Conservation (phyloP, 1,284 basidiomycete genomes). For the Hemileia vastatrix region DNA sequence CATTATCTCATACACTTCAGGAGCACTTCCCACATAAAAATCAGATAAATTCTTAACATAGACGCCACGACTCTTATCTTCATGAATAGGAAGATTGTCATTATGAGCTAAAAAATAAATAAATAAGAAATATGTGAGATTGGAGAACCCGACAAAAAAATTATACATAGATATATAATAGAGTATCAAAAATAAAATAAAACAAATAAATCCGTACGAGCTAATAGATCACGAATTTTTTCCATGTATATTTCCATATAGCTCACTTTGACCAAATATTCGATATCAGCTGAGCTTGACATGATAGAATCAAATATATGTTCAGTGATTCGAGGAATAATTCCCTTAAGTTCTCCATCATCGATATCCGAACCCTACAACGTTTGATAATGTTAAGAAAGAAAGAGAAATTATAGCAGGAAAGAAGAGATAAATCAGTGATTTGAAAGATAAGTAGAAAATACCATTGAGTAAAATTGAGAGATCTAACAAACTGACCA, state of each 20-base stretch:
- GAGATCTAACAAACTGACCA: constrained; percentile 58
- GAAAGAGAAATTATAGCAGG: not conserved
- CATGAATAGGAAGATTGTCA: constrained; percentile 96
- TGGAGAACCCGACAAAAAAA: constrained; percentile 1
- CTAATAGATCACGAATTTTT: constrained; percentile 85
- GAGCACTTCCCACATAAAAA: constrained; percentile 90
- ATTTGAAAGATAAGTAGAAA: constrained; percentile 30
- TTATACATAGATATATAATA: not conserved
- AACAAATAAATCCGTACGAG: constrained; percentile 59
- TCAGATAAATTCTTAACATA: constrained; percentile 97
- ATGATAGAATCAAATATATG: constrained; percentile 98
- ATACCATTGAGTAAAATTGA: constrained; percentile 42
- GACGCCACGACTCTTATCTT: constrained; percentile 94
- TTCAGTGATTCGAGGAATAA: constrained; percentile 96
- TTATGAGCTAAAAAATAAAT: constrained; percentile 64
- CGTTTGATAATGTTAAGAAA: constrained; percentile 8
- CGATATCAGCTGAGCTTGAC: constrained; percentile 83
- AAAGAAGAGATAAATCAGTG: not conserved
- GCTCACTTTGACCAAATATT: constrained; percentile 98
- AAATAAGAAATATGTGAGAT: not conserved
- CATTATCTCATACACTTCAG: constrained; percentile 99
- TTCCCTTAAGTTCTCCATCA: constrained; percentile 77
- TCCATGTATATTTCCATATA: constrained; percentile 99
- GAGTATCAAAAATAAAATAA: not conserved
- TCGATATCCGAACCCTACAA: constrained; percentile 90